These are phyloP conservation scores for Populus hybrid DNA, from an alignment of 441 rosid species.

Conservation along the genomic window DNA sequence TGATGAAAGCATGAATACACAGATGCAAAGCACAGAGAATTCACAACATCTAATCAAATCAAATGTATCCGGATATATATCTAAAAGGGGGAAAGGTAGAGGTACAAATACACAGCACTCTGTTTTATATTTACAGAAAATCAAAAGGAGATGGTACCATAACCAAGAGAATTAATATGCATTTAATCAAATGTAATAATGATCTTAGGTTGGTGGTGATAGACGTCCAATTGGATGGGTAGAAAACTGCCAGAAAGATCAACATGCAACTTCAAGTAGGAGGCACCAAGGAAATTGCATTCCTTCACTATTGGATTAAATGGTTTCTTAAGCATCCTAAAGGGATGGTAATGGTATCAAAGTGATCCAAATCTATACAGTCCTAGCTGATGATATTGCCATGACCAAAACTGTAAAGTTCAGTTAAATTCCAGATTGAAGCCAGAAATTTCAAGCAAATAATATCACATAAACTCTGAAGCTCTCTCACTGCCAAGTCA, in stretches of 20 bases:
- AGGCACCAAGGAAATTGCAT: neutral
- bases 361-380: neutral
- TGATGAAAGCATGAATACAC: neutral
- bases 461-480: neutral
- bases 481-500: neutral
- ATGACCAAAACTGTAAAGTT: neutral
- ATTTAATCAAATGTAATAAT: neutral
- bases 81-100: neutral
- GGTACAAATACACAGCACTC: neutral
- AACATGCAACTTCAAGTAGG: neutral
- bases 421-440: neutral
- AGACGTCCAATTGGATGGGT: neutral
- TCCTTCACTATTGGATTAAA: neutral
- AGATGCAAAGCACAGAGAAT: neutral
- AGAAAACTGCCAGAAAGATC: neutral
- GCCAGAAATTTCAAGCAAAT: neutral
- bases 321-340: neutral
- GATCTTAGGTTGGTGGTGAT: neutral
- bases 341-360: neutral
- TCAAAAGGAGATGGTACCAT: neutral
- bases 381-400: neutral
- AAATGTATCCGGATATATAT: too few relatives aligned
- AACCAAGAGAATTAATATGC: slow-evolving; percentile 2
- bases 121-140: neutral
- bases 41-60: neutral